Conservation (phyloP, 116 monocot species). For the Cymodocea nodosa region DNA sequence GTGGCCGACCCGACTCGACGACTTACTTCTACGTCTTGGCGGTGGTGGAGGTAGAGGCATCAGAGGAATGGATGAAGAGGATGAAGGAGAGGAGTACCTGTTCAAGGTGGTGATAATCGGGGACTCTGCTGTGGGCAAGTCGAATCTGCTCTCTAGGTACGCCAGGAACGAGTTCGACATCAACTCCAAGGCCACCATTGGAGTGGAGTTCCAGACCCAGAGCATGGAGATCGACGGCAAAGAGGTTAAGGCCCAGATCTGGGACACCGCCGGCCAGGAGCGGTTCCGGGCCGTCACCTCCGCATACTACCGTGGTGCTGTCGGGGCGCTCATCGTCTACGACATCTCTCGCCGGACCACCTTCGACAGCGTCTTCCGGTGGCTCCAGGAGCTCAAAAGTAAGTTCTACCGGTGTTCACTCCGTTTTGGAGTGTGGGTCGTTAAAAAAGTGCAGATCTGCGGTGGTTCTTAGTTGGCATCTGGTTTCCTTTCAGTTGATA, state of each 20-base stretch:
- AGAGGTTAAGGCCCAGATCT: constrained; percentile 86
- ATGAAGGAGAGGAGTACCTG: constrained; percentile 49
- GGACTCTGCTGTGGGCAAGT: constrained; percentile 74
- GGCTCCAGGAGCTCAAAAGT: constrained; percentile 64
- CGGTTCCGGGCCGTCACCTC: constrained; percentile 73
- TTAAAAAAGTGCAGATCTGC: too few relatives aligned
- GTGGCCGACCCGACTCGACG: neutral
- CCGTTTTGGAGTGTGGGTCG: neutral
- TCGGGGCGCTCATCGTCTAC: constrained; percentile 68
- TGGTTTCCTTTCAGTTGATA: too few relatives aligned
- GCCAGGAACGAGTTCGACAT: constrained; percentile 70
- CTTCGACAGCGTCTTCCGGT: constrained; percentile 47
- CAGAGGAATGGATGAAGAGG: constrained; percentile 3
- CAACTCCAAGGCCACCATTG: constrained; percentile 72
- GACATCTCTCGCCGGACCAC: constrained; percentile 57
- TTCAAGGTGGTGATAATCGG: constrained; percentile 82
- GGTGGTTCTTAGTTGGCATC: too few relatives aligned
- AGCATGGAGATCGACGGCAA: constrained; percentile 60
- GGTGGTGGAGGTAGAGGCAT: neutral
- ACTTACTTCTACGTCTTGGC: neutral
- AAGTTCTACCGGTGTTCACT: neutral
- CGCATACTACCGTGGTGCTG: constrained; percentile 73
- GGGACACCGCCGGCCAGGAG: constrained; percentile 89
- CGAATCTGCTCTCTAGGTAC: constrained; percentile 59
- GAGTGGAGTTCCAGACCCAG: constrained; percentile 81